Evolutionary conservation across 768 basidiomycete species (phyloP), one percentile per base, ranked within the genome.

Genomic region (Lactarius hatsudake): DNA sequence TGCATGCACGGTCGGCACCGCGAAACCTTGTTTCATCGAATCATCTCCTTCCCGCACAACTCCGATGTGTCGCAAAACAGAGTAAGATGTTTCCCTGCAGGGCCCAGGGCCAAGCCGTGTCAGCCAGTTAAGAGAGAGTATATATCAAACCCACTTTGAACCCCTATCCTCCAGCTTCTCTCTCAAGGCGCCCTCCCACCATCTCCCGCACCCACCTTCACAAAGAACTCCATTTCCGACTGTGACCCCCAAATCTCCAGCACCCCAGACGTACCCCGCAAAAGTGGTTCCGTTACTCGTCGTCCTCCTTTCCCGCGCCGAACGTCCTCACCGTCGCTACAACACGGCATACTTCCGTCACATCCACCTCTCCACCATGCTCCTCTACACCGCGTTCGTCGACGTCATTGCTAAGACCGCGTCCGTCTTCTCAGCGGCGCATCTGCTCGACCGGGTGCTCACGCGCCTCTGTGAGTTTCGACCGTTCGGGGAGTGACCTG

Each of bases 391-490:
- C 17, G 7, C 63, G 9, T 1, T 64, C n/a, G 32, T 54, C 9
- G 40, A 54, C 1, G 40, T 28, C 51, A 36, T 67, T 40, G 51
- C 62, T 18, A 51, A 53, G 18, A 40, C 51, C 2, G n/a, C 58
- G 32, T 43, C 32, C 34, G 8, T 67, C 34, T 60, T 67, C 5
- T 67, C 66, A 1, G 66, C 59, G 17, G 58, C 66, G 42, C 53
- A 55, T 0, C 53, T 67, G 10, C 32, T 64, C 17, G 67, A 68
- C 3, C 63, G 62, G 23, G 53, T 68, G 40, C 67, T 68, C 28
- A 15, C 42, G 2, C 67, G 36, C 3, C 59, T 68, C 6, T 56
- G 67, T 68, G 54, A 36, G 67, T 30, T 9, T 9, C 6, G 3
- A 5, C 17, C 6, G 2, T 34, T 43, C 20, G 17, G 17, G n/a